Base-by-base conservation (phyloP, 2,329 filamentous ascomycete genomes). In the Colletotrichum cuscutae region DNA sequence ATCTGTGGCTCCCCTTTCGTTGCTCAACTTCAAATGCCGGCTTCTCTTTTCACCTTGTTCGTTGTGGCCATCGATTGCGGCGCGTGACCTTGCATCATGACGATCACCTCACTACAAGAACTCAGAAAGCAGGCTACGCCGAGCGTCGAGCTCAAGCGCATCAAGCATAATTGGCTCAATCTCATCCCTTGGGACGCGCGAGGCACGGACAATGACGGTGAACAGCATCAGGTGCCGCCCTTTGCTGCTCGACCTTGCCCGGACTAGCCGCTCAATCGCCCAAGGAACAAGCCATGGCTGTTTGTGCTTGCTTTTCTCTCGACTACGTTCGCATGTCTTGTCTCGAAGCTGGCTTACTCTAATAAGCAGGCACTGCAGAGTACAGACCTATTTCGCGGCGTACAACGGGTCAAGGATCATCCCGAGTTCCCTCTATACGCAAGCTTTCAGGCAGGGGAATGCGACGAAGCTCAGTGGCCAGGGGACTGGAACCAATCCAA, bases 181-280 rank as follows among this genome's bases (percentile, higher is more conserved):
- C 61, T 52, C 42, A 67, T 67, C 56, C 56, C 56, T 67, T 28
- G 24, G n/a, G 42, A 24, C 46, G 22, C 52, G n/a, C 32, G 12
- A 22, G 32, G 68, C 68, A 71, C 68, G 56, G 62, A 66, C 68
- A 61, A 22, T 65, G 62, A 71, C 68, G 68, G 62, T 56, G 62
- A 66, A 56, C 28, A 61, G 56, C 61, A 54, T 28, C 61, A 54
- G 37, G 15, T 26, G 67, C 60, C 28, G 58, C 37, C 42, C 53
- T 49, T n/a, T 49, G 22, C 53, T 22, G 46, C 26, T 19, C 19
- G 28, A 24, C 37, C 26, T 63, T 13, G 60, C 46, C 60, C 42
- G 66, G 32, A 22, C 22, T 15, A 6, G 37, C 13, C 30, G 35
- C 53, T 58, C 26, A 54, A 26, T 5, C 26, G 42, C 22, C n/a